Evolutionary conservation across 2,329 filamentous ascomycete species (phyloP), one percentile per base, ranked within the genome.

Genomic region (Talaromyces islandicus): DNA sequence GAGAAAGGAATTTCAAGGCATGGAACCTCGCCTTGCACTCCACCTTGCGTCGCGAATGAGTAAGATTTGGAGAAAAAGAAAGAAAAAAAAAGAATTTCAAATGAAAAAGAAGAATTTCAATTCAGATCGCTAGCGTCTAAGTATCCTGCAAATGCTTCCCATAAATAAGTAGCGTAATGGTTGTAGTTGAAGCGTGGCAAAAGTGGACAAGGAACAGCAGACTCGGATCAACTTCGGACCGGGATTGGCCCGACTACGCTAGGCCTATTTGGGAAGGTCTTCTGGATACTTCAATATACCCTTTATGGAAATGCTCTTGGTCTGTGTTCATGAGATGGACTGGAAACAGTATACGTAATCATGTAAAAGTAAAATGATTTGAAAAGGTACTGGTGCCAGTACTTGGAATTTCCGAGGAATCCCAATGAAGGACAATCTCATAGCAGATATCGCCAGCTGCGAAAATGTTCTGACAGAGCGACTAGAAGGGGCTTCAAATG

Each of bases 11-110:
- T 75, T 75, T 77, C 75, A 79, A 78, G 78, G 77, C 76, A 80
- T 78, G 72, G 71, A 21, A 72, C 68, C 78, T 80, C 77, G 75
- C 77, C 78, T 79, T 78, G 77, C 72, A 77, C 78, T 80, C 78
- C 77, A 81, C 78, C 78, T 79, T 77, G 73, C 77, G 75, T 76
- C 74, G 77, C 77, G 77, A 79, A 77, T 62, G 38, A 50, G 43
- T 52, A 56, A 25, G 61, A 51, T 10, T 48, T 38, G 21, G 56
- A 19, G 12, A 32, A 48, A 27, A 50, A 10, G 21, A 19, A 17
- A 41, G 24, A 46, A 12, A 24, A 11, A 19, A 4, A 46, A 3
- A n/a, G 11, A 3, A 19, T n/a, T n/a, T n/a, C n/a, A n/a, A 46
- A 21, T 10, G 1, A 21, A 19, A 46, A 46, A 21, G 7, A 10